A percentile compares a stretch with the other conserved stretches of the same genome.
Evolutionary conservation across 2,329 filamentous ascomycete species (phyloP).

Genomic region (Fusarium dimerum): DNA sequence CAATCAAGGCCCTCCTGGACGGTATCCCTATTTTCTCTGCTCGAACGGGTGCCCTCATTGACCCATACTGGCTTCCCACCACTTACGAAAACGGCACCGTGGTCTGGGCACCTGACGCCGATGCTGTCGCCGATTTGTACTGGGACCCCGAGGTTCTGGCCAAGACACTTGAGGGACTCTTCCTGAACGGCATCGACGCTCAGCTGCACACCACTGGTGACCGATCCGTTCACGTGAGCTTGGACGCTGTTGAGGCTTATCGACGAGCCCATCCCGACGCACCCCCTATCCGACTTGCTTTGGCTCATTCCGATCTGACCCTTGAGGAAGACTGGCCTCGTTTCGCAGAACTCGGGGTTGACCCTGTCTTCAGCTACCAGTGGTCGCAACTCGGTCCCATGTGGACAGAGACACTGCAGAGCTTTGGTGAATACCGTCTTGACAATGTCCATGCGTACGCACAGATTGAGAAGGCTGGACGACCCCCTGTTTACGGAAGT

Average conservation of each 20-base stretch:
- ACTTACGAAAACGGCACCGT: too few species aligned
- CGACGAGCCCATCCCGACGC: neutral
- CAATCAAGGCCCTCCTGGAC: too few species aligned
- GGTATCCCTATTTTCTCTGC: too few species aligned
- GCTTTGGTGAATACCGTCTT: slow-evolving; percentile 12
- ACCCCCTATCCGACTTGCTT: slow-evolving; percentile 6
- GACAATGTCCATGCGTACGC: slow-evolving; percentile 29
- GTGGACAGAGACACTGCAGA: slow-evolving; percentile 16
- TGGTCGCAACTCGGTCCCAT: slow-evolving; percentile 21
- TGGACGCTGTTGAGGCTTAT: slow-evolving; percentile 9
- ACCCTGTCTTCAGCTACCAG: slow-evolving; percentile 21
- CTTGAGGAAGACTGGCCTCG: slow-evolving; percentile 18
- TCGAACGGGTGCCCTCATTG: too few species aligned
- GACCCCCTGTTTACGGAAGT: slow-evolving; percentile 14
- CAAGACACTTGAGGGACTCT: slow-evolving; percentile 6
- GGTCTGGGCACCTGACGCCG: too few species aligned
- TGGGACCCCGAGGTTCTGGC: slow-evolving; percentile 10
- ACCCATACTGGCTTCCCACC: too few species aligned
- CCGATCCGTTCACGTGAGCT: slow-evolving; percentile 9
- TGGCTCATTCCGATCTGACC: slow-evolving; percentile 21
- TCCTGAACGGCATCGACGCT: slow-evolving; percentile 2
- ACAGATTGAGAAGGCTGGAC: slow-evolving; percentile 10
- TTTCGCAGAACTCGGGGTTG: slow-evolving; percentile 18
- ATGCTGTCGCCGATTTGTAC: slow-evolving; percentile 23
- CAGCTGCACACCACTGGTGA: slow-evolving; percentile 18